A percentile compares a stretch with the other conserved stretches of the same genome.
Conservation (phyloP, 1,284 basidiomycete genomes). For the Cutaneotrichosporon dermatis region DNA sequence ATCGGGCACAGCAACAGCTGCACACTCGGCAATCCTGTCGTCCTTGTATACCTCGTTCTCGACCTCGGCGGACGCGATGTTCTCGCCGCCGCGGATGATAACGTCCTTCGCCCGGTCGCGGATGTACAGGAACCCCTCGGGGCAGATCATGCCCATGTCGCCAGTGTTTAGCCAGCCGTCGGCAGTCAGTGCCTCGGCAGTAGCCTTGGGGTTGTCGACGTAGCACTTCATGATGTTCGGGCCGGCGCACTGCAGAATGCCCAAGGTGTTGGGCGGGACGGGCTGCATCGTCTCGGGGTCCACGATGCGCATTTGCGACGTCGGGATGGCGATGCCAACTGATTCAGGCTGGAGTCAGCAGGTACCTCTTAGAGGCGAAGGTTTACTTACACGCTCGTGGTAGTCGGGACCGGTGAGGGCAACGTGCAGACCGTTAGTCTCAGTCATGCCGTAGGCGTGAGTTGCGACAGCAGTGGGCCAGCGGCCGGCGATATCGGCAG, state of each 20-base stretch:
- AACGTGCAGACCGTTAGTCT: constrained; percentile 41
- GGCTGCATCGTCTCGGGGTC: constrained; percentile 25
- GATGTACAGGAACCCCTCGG: constrained; percentile 39
- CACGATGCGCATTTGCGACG: constrained; percentile 32
- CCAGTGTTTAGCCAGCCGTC: constrained; percentile 46
- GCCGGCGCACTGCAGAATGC: constrained; percentile 33
- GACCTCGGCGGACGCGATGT: constrained; percentile 40
- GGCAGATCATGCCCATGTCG: constrained; percentile 35
- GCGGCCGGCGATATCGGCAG: constrained; percentile 29
- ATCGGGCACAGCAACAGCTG: constrained; percentile 37
- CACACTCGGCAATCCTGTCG: constrained; percentile 33
- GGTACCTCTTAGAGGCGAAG: no score
- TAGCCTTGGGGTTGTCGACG: constrained; percentile 30
- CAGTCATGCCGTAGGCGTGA: constrained; percentile 44
- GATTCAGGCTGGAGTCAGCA: constrained; percentile 2
- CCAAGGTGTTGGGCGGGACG: constrained; percentile 23
- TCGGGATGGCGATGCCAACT: constrained; percentile 35
- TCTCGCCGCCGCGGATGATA: constrained; percentile 47
- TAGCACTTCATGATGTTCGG: constrained; percentile 42
- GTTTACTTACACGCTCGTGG: constrained; percentile 24
- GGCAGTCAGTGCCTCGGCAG: constrained; percentile 26
- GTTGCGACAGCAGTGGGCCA: constrained; percentile 29
- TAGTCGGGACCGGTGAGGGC: constrained; percentile 39
- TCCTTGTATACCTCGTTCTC: constrained; percentile 41
- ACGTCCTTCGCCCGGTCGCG: constrained; percentile 43